Conservation (phyloP, 2,329 filamentous ascomycete genomes). For the Hypoxylon sp. region DNA sequence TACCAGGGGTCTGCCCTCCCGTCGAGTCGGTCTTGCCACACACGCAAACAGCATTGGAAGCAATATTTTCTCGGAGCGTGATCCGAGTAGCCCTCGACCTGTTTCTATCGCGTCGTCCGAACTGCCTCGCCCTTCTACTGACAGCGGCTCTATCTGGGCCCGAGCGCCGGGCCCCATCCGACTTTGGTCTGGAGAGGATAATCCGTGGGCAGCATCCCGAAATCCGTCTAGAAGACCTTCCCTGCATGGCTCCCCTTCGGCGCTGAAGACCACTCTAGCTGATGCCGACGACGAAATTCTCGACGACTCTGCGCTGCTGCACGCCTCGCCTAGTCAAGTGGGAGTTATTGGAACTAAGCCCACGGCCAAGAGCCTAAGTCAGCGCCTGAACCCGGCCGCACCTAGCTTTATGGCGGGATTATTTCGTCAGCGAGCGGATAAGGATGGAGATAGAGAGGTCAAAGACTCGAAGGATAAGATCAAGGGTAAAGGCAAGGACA, state of each 20-base stretch:
- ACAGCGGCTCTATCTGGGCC: slow-evolving; percentile 79
- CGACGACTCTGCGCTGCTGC: slow-evolving; percentile 62
- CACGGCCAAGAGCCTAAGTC: slow-evolving; percentile 59
- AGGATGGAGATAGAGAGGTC: slow-evolving; percentile 48
- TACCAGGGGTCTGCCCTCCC: slow-evolving; percentile 40
- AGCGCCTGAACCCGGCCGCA: slow-evolving; percentile 83
- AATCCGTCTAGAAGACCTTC: slow-evolving; percentile 83
- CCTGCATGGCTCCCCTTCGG: slow-evolving; percentile 76
- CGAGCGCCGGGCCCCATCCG: slow-evolving; percentile 61
- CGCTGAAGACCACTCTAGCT: slow-evolving; percentile 65
- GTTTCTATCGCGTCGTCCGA: slow-evolving; percentile 74
- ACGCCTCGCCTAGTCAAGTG: slow-evolving; percentile 65
- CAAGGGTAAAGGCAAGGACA: slow-evolving; percentile 52
- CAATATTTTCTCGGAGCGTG: slow-evolving; percentile 60
- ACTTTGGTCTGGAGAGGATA: slow-evolving; percentile 70
- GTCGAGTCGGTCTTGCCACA: slow-evolving; percentile 37
- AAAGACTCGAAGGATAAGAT: slow-evolving; percentile 46
- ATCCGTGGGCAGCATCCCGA: slow-evolving; percentile 60
- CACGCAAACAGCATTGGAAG: slow-evolving; percentile 58
- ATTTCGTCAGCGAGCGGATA: slow-evolving; percentile 55
- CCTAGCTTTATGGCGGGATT: slow-evolving; percentile 85
- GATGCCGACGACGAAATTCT: slow-evolving; percentile 71
- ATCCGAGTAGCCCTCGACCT: slow-evolving; percentile 69
- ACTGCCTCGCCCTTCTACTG: slow-evolving; percentile 79
- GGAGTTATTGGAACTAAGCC: slow-evolving; percentile 84